A percentile compares a stretch with the other conserved stretches of the same genome.
Conservation (phyloP, 768 basidiomycete species). For the Fomitopsis serialis region DNA sequence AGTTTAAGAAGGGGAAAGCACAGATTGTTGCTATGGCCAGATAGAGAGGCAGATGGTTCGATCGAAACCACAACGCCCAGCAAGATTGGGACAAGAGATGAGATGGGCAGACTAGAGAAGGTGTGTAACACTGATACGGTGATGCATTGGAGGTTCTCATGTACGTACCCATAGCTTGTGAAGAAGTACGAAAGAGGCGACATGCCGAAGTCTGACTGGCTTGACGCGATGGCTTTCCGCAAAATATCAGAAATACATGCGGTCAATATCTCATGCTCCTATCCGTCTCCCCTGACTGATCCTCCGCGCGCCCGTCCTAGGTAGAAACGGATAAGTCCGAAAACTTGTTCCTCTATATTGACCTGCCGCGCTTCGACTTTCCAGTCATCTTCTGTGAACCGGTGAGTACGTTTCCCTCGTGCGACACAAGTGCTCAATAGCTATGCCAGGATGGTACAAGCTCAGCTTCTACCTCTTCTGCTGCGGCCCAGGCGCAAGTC, state of each 20-base stretch:
- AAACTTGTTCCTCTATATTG: conserved; percentile 93
- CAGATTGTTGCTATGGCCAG: conserved; percentile 78
- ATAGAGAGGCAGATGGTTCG: conserved; percentile 80
- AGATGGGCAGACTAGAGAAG: conserved; percentile 95
- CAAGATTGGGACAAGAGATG: conserved; percentile 75
- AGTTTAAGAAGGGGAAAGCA: conserved; percentile 91
- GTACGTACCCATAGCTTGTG: conserved; percentile 51
- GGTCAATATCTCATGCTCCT: conserved; percentile 37
- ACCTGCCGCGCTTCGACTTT: conserved; percentile 94
- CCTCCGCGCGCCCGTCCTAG: conserved; percentile 31
- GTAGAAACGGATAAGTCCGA: conserved; percentile 89
- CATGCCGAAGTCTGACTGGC: conserved; percentile 91
- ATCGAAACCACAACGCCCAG: conserved; percentile 82
- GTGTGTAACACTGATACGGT: too few species aligned
- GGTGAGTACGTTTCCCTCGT: conserved; percentile 37
- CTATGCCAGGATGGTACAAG: conserved; percentile 34
- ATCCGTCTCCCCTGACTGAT: background rate
- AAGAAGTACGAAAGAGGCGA: conserved; percentile 97
- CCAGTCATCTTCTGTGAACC: conserved; percentile 94
- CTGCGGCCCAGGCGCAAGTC: conserved; percentile 34
- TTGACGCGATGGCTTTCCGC: conserved; percentile 88
- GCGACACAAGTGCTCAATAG: too few species aligned
- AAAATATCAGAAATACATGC: conserved; percentile 95
- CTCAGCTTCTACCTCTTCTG: conserved; percentile 35
- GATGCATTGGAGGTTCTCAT: too few species aligned